Conservation (phyloP, 176 grass and related monocot species). For the Oryza longistaminata region DNA sequence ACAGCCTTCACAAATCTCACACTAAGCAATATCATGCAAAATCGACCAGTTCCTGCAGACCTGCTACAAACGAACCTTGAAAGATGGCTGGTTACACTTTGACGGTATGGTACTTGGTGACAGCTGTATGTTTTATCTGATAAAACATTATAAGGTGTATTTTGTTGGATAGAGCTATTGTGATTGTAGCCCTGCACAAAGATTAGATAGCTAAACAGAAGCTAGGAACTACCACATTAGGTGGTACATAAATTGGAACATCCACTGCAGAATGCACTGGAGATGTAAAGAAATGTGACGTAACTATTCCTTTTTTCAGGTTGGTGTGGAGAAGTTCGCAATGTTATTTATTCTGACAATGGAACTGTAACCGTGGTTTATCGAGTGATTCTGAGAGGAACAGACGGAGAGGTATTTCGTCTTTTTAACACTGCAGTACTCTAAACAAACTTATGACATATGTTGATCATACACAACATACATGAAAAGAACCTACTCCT, state of each 20-base stretch:
- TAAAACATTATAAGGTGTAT: neutral
- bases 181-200: neutral
- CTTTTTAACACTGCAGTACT: neutral
- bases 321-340: constrained; percentile 92
- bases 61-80: neutral
- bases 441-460: neutral
- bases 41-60: neutral
- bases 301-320: constrained; percentile 46
- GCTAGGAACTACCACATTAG: neutral
- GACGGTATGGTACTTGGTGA: neutral
- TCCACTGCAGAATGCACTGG: neutral
- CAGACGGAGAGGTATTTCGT: constrained; percentile 78
- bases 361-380: constrained; percentile 89
- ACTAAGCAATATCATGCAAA: constrained; percentile 6
- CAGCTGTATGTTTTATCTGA: constrained; percentile 15
- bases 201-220: neutral
- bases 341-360: constrained; percentile 69
- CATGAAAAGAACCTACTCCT: neutral
- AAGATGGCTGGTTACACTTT: neutral
- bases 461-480: neutral
- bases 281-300: neutral
- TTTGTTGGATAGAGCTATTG: neutral
- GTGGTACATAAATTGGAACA: too few relatives aligned
- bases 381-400: constrained; percentile 82
- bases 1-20: neutral